Evolutionary conservation across 2,329 filamentous ascomycete genomes (phyloP), one percentile per base, ranked within the genome.

Genomic region (Cytospora piceicola): DNA sequence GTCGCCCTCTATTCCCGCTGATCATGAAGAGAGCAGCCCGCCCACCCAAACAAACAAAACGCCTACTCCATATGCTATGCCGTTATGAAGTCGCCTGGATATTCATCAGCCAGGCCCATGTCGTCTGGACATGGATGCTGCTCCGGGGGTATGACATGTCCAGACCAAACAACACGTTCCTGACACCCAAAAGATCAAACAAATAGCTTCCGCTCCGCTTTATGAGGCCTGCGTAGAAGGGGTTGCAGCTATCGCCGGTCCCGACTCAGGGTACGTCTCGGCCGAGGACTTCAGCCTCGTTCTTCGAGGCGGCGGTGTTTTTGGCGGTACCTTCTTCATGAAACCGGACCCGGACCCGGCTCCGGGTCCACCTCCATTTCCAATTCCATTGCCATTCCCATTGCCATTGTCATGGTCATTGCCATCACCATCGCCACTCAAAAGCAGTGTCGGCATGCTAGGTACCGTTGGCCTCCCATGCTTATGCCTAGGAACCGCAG

Each of bases 401-500:
- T 46, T 24, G 34, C 42, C 63, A 27, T 53, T 60, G 39, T 27
- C 57, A 24, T 61, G n/a, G 39, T 27, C 57, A 24, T 61, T 30
- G 24, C 52, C 61, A 22, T 27, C 32, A 24, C 24, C 49, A 29
- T 46, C 30, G 34, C 42, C 63, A 27, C 60, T 60, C n/a, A 65
- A 27, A 11, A 61, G 61, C 52, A 67, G 36, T 39, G 60, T 36
- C 22, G 63, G 68, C 22, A 56, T 34, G 46, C 34, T 51, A 29
- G 71, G 60, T 49, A 70, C 72, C 57, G 77, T 73, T 2, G 82
- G 82, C 5, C 79, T 75, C 9, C 85, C 85, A 65, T 87, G 85
- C 2, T 83, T 78, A 67, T 87, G 85, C 70, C 78, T 85, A 2
- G 85, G 85, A 24, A 88, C 83, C 56, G 80, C 81, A 2, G 85